phyloP scores from a whole-genome alignment of 805 yeast species.

The Wickerhamomyces queroliae region DNA sequence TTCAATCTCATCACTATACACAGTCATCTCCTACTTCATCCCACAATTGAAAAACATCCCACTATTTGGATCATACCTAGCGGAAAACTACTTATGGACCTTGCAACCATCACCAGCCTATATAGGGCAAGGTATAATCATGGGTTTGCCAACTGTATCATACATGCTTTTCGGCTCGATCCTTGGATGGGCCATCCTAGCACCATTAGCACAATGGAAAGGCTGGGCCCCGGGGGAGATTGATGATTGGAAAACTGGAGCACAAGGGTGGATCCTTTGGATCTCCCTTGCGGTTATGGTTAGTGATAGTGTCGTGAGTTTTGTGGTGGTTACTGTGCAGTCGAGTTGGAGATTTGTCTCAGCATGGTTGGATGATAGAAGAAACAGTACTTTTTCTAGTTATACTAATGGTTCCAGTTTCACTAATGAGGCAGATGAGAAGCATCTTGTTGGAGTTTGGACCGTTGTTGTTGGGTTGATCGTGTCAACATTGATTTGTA shows the following conservation, averaged over 20 bases:
- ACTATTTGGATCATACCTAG: slow-evolving; percentile 61
- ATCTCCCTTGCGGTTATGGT: slow-evolving; percentile 89
- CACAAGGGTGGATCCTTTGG: slow-evolving; percentile 98
- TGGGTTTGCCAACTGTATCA: slow-evolving; percentile 90
- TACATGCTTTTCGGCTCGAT: slow-evolving; percentile 89
- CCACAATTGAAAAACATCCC: slow-evolving; percentile 71
- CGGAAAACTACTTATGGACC: slow-evolving; percentile 70
- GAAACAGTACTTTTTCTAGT: not conserved
- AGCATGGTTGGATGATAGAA: not conserved
- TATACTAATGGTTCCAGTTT: not conserved
- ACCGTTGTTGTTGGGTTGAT: slow-evolving; percentile 56
- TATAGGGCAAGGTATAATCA: slow-evolving; percentile 94
- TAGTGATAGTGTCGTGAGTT: slow-evolving; percentile 81
- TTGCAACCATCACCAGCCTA: slow-evolving; percentile 97
- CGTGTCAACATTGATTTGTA: slow-evolving; percentile 61
- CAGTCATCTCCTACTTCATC: slow-evolving; percentile 63
- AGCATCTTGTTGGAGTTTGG: slow-evolving; percentile 43
- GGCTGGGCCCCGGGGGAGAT: slow-evolving; percentile 90
- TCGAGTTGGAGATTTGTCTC: slow-evolving; percentile 27
- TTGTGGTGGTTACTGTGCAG: slow-evolving; percentile 51
- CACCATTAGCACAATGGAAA: slow-evolving; percentile 62
- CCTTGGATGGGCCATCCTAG: slow-evolving; percentile 89
- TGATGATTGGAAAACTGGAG: slow-evolving; percentile 90
- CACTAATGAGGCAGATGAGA: slow-evolving; percentile 22
- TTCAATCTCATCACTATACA: slow-evolving; percentile 61